Evolutionary conservation across 331 rosid species (phyloP), one percentile per base, ranked within the genome.

Genomic region (Dryas integrifolia): DNA sequence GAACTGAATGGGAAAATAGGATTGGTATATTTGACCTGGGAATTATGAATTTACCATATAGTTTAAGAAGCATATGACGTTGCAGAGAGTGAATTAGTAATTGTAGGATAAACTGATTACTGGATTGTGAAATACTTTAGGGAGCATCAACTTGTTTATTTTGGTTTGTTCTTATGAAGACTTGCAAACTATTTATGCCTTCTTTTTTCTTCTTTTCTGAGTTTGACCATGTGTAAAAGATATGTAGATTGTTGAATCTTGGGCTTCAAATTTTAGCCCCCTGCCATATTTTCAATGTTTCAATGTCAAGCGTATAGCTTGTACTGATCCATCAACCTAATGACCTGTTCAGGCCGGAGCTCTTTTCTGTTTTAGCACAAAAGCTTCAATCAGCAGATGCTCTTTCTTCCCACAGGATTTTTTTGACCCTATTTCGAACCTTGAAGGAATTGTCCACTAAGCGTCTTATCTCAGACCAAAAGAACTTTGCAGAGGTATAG

Each of bases 401-500:
- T 75, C 86, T 91, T 80, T 84, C 94, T 46, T 91, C 97, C 78
- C 95, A 90, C 79, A 73, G 97, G 65, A 91, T 89, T 62, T 91
- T 91, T 77, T 84, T 86, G 92, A 89, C 85, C 75, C 85, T 94
- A 49, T 89, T 88, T 82, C 88, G 91, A 80, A 86, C 90, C 47
- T 80, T 94, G 82, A 94, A 89, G 72, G 98, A 94, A 84, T 81
- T 94, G 82, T 87, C 98, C 72, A 89, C 90, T 45, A 94, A 91
- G 80, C 97, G 97, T 79, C 96, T 94, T 58, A 82, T 86, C 3
- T 84, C 91, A 46, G 97, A 92, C 81, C 95, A 91, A 71, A 88
- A 85, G 85, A 88, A 82, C 82, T 94, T 85, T 83, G 96, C 97
- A 50, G 90, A 94, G 98, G 98, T 94, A 82, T 14, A 4, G 48